Percentiles rank a stretch among this genome's conserved stretches.
These are phyloP conservation scores for Metschnikowia continentalis DNA, from an alignment of 805 yeast genomes.

Conservation along the genomic window DNA sequence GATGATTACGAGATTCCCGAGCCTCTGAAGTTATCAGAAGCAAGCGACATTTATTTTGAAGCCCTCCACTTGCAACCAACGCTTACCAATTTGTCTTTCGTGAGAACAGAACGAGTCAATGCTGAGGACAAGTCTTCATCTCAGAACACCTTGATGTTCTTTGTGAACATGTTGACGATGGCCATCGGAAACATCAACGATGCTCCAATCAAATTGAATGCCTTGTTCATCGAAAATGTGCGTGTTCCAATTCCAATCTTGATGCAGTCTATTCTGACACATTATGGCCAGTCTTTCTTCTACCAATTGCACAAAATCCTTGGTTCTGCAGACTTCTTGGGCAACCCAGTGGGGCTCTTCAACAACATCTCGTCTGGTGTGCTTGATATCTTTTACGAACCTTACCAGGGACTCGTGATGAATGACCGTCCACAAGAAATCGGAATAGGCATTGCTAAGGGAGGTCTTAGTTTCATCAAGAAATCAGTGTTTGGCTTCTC, in stretches of 20 bases:
- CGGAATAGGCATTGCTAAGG: constrained; percentile 93
- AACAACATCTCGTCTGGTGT: constrained; percentile 93
- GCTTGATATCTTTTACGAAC: constrained; percentile 93
- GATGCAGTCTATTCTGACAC: constrained; percentile 66
- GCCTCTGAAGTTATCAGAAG: constrained; percentile 51
- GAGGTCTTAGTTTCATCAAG: constrained; percentile 89
- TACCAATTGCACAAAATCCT: constrained; percentile 88
- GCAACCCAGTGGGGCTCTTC: constrained; percentile 96
- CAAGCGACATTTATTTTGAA: constrained; percentile 85
- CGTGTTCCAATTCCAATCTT: constrained; percentile 79
- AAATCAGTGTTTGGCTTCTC: constrained; percentile 93
- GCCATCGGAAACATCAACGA: constrained; percentile 96
- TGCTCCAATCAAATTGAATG: constrained; percentile 88
- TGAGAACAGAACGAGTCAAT: constrained; percentile 75
- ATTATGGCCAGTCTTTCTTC: constrained; percentile 87
- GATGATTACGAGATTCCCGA: constrained; percentile 64
- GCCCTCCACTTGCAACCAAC: constrained; percentile 90
- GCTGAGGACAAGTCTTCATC: constrained; percentile 60
- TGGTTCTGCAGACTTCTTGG: constrained; percentile 94
- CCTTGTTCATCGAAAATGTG: constrained; percentile 82
- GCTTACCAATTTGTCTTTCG: constrained; percentile 83
- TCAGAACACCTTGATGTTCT: constrained; percentile 66
- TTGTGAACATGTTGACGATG: constrained; percentile 86
- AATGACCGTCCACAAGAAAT: constrained; percentile 94
- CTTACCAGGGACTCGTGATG: constrained; percentile 91